Evolutionary conservation across 2,329 filamentous ascomycete species (phyloP), one percentile per base, ranked within the genome.

Genomic region (Neocucurbitaria cava): DNA sequence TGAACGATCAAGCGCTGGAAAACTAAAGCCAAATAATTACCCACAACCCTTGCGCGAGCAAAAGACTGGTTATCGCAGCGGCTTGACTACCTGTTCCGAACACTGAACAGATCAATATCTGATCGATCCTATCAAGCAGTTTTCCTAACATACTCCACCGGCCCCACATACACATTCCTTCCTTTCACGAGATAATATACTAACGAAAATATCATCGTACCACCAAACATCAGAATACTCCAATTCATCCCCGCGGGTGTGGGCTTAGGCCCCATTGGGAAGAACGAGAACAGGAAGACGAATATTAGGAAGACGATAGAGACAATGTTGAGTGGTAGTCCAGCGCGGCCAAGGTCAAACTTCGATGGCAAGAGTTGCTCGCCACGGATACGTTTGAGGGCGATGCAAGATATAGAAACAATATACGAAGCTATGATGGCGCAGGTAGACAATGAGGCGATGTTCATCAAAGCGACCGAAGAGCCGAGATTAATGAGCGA

Each of bases 401-500:
- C 44, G 3, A 79, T 59, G 38, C 69, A 72, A 17, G 61, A 55
- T 47, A 72, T 71, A 23, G 69, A 71, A 20, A 74, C 58, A 31
- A 68, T 64, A 53, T 74, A 74, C 9, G 71, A 72, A 11, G 64
- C 66, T 28, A 72, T 62, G n/a, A 73, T 58, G 0, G 67, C 68
- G n/a, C 59, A 60, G 26, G 62, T 65, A 10, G 61, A 62, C 18
- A 74, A 64, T 3, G 75, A 77, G 31, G 76, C 64, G 54, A 80
- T 75, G 33, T 72, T 73, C 56, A 76, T 76, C 62, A 79, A 74
- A 4, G 77, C 75, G 7, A 72, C 63, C n/a, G 66, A 63, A 9
- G 72, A 76, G 51, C 77, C 76, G 52, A 79, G 73, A 55, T 78
- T 78, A 72, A 82, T 81, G 44, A 59, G 72, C 72, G 69, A 68